Conservation (phyloP, 106 monocot genomes). For the Alisma plantagoaquatica region DNA sequence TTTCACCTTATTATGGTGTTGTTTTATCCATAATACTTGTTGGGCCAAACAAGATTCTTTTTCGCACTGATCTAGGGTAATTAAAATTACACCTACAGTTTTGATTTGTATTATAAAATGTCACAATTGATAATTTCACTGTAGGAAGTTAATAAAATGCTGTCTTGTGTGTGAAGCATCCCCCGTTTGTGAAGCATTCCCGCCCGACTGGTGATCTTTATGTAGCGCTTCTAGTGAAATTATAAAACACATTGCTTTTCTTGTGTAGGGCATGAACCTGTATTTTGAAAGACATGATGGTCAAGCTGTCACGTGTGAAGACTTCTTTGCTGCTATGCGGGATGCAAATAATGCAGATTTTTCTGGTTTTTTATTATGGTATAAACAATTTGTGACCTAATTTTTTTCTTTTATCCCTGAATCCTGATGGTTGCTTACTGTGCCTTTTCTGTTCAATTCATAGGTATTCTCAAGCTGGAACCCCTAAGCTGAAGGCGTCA, state of each 20-base stretch:
- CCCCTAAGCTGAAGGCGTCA: slow-evolving; percentile 58
- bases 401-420: background rate
- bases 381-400: background rate
- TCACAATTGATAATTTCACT: background rate
- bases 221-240: background rate
- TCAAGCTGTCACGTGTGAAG: slow-evolving; percentile 98
- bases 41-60: too few relatives aligned
- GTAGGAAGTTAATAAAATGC: background rate
- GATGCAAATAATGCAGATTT: slow-evolving; percentile 94
- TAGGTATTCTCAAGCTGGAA: slow-evolving; percentile 99
- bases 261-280: slow-evolving; percentile 90
- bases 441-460: background rate
- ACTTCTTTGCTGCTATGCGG: slow-evolving; percentile 95
- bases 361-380: slow-evolving; percentile 83
- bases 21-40: too few relatives aligned
- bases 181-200: too few relatives aligned
- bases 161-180: too few relatives aligned
- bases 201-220: too few relatives aligned
- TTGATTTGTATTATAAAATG: background rate
- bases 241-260: background rate
- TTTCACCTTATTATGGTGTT: too few relatives aligned
- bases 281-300: slow-evolving; percentile 99
- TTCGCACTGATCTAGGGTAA: too few relatives aligned
- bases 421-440: background rate
- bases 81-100: background rate